These are phyloP conservation scores for Monosporascus sp. DNA, from an alignment of 2,329 filamentous ascomycete genomes.

Conservation along the genomic window DNA sequence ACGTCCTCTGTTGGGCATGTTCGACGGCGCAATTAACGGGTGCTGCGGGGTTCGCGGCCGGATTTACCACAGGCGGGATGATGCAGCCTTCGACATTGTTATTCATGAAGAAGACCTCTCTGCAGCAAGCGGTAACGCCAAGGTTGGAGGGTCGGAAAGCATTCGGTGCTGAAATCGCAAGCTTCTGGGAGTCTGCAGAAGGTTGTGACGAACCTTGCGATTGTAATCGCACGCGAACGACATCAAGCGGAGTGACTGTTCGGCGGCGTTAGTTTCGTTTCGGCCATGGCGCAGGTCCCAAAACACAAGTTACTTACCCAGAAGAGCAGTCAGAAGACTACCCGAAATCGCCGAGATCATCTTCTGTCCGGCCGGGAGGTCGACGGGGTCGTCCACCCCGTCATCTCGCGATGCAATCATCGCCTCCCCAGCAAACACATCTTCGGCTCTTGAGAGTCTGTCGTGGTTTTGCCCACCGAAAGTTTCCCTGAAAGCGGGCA, in stretches of 20 bases:
- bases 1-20: constrained; percentile 75
- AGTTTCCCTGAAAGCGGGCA: constrained; percentile 17
- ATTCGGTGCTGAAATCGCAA: constrained; percentile 54
- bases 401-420: constrained; percentile 31
- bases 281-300: too few species aligned
- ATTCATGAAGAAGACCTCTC: constrained; percentile 94
- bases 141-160: constrained; percentile 73
- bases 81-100: constrained; percentile 79
- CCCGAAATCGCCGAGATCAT: constrained; percentile 93
- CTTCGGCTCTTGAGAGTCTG: constrained; percentile 29
- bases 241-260: constrained; percentile 88
- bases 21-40: constrained; percentile 77
- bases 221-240: constrained; percentile 91
- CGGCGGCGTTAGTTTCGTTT: not conserved
- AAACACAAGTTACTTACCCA: constrained; percentile 55
- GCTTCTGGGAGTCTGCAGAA: constrained; percentile 49
- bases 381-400: constrained; percentile 41
- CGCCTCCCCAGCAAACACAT: constrained; percentile 27
- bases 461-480: constrained; percentile 33
- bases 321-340: constrained; percentile 80
- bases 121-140: constrained; percentile 89
- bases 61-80: constrained; percentile 57
- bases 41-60: constrained; percentile 38
- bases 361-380: constrained; percentile 80
- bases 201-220: constrained; percentile 60